Conservation (phyloP, 2,329 filamentous ascomycete species). For the Teratosphaeria pseudoeucalypti region DNA sequence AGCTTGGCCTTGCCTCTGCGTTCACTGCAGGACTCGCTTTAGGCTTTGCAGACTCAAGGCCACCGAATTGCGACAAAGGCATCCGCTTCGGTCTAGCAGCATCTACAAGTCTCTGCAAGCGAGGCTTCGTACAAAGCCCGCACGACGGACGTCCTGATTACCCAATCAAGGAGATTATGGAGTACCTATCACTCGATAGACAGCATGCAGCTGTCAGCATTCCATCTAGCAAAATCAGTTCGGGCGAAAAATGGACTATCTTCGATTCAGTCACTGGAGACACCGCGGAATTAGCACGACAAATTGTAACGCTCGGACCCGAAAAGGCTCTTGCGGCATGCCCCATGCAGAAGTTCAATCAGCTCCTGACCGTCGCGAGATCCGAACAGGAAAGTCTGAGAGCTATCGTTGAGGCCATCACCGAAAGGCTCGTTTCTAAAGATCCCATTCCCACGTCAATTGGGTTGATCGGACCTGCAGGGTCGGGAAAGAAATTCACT, state of each 20-base stretch:
- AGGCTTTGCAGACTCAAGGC: constrained; percentile 21
- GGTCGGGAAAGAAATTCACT: constrained; percentile 26
- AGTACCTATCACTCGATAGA: constrained; percentile 14
- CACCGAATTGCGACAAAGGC: constrained; percentile 19
- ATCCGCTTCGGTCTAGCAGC: constrained; percentile 22
- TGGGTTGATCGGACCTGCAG: constrained; percentile 20
- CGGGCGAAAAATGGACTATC: constrained; percentile 25
- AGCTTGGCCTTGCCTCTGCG: constrained; percentile 21
- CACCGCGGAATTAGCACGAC: constrained; percentile 22
- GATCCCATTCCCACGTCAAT: constrained; percentile 20
- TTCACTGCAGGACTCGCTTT: constrained; percentile 26
- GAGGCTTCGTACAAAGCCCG: constrained; percentile 17
- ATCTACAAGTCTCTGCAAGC: constrained; percentile 4
- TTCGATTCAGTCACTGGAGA: constrained; percentile 24
- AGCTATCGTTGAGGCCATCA: constrained; percentile 19
- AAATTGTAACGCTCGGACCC: constrained; percentile 21
- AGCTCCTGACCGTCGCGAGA: constrained; percentile 21
- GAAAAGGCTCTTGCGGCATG: constrained; percentile 22
- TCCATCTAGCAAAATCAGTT: constrained; percentile 22
- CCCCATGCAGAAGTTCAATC: constrained; percentile 18
- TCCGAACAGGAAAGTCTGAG: constrained; percentile 23
- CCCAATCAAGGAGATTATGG: constrained; percentile 17
- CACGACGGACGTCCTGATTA: constrained; percentile 19
- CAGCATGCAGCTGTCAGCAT: constrained; percentile 19
- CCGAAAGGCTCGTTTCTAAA: constrained; percentile 18